A percentile compares a stretch with the other conserved stretches of the same genome.
phyloP scores from a whole-genome alignment of 768 basidiomycete species.

The Gloeophyllum trabeum region DNA sequence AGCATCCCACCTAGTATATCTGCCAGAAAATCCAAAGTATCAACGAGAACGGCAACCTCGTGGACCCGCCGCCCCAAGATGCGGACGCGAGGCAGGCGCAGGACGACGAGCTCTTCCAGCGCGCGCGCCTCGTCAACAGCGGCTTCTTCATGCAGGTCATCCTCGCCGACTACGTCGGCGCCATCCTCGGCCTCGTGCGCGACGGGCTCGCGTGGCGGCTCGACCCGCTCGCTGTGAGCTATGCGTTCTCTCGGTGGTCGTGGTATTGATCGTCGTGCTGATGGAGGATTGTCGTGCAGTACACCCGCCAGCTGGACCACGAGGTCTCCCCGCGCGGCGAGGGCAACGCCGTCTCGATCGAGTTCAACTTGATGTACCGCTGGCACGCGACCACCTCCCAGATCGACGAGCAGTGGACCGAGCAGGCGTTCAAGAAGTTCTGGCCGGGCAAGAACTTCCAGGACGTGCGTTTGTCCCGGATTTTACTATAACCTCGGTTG shows the following conservation, averaged over 20 bases:
- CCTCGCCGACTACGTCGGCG: conserved; percentile 62
- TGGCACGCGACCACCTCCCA: conserved; percentile 59
- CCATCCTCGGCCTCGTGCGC: conserved; percentile 57
- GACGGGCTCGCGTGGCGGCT: conserved; percentile 59
- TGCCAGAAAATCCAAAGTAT: conserved; percentile 56
- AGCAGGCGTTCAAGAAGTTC: conserved; percentile 28
- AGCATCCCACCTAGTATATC: conserved; percentile 41
- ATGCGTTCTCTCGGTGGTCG: no score
- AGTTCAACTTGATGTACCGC: conserved; percentile 45
- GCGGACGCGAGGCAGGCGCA: conserved; percentile 24
- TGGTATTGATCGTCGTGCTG: no score
- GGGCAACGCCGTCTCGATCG: conserved; percentile 68
- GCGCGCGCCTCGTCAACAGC: conserved; percentile 63
- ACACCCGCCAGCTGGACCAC: conserved; percentile 39
- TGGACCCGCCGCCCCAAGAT: conserved; percentile 9
- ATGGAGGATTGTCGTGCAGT: conserved; percentile 19
- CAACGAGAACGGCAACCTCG: conserved; percentile 50
- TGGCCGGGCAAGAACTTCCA: conserved; percentile 31
- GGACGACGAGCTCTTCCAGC: conserved; percentile 71
- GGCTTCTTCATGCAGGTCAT: conserved; percentile 64
- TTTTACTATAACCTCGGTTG: no score
- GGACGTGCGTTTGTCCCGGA: no score
- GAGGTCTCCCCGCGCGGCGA: conserved; percentile 48
- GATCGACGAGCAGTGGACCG: conserved; percentile 45
- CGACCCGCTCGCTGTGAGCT: conserved; percentile 50